Percentiles rank a stretch among this genome's conserved stretches.
These are phyloP conservation scores for Comarum palustre DNA, from an alignment of 306 rosid species.

Conservation along the genomic window DNA sequence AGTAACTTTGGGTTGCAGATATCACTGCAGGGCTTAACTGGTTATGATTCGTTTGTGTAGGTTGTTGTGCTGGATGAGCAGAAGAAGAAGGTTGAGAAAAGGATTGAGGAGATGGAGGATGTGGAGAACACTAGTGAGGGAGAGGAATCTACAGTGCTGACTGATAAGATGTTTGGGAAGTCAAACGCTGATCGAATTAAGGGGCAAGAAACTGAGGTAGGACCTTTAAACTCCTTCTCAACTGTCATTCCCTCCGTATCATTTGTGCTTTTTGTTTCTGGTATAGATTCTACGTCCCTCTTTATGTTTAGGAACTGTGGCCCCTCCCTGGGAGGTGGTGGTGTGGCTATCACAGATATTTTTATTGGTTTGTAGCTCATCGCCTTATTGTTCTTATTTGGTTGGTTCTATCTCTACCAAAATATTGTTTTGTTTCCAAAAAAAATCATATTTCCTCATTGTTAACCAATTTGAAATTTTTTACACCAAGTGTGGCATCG, in stretches of 20 bases:
- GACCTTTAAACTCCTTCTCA: conserved; percentile 4
- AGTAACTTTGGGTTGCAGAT: not conserved
- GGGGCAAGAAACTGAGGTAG: conserved; percentile 53
- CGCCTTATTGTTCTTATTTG: not conserved
- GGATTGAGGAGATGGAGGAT: conserved; percentile 34
- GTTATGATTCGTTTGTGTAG: conserved; percentile 39
- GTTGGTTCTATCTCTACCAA: not conserved
- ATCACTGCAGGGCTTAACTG: conserved; percentile 16
- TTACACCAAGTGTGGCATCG: not conserved
- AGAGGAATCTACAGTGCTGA: conserved; percentile 28
- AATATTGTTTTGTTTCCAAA: not conserved
- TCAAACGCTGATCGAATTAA: conserved; percentile 41
- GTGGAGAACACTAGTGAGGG: conserved; percentile 30
- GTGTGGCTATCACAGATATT: not conserved
- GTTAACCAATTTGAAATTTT: not conserved
- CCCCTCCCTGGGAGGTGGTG: not conserved
- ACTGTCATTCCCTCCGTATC: not conserved
- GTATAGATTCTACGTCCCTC: not conserved
- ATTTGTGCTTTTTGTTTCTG: not conserved
- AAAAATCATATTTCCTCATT: not conserved
- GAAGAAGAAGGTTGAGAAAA: conserved; percentile 43
- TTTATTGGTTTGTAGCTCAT: not conserved
- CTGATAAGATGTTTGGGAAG: conserved; percentile 31
- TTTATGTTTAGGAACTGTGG: not conserved
- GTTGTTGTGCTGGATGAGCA: conserved; percentile 77